Base-by-base conservation (phyloP, 2,329 filamentous ascomycete genomes). In the Pyrenophora tritici-repentis region DNA sequence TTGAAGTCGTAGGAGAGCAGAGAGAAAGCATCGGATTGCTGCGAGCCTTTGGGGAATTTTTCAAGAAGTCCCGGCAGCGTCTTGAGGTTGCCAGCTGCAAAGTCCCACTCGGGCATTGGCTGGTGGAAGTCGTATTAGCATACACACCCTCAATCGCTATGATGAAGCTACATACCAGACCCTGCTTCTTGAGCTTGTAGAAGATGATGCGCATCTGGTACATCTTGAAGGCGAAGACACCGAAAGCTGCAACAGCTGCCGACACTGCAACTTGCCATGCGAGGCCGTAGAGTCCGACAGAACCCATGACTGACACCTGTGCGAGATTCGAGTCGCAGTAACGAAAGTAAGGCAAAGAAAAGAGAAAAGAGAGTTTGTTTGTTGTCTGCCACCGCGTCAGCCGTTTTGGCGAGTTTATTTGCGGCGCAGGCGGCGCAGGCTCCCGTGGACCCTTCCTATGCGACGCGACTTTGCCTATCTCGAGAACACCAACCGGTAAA, bases 51-150 rank as follows among this genome's bases (percentile, higher is more conserved):
- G 12, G 58, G 56, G 2, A 62, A 47, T 22, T 55, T 47, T 6
- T 51, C 24, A 6, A 55, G 39, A 2, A 49, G 18, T 6, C 10
- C 20, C 18, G 44, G 43, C 0, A 62, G 35, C 3, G 42, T 18
- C 17, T 13, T 35, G 1, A 62, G 34, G 18, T 60, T 58, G 13
- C 59, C 56, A 12, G 33, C 13, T 22, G 41, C 50, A 18, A 48
- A 48, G 26, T 51, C 33, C 59, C 59, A 62, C 40, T 29, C 12
- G 1, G 56, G 59, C 40, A 62, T 52, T 4, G 56, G 59, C 57
- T 57, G 31, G 13, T 9, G 7, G 9, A 7, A 37, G 10, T 1
- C 10, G 6, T 14, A 4, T 44, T 24, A 37, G 42, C 22, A 37
- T 26, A 24, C 13, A 8, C 6, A 7, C 18, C 12, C 22, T 6